Base-by-base conservation (phyloP, 768 basidiomycete species). In the Russula lepida region DNA sequence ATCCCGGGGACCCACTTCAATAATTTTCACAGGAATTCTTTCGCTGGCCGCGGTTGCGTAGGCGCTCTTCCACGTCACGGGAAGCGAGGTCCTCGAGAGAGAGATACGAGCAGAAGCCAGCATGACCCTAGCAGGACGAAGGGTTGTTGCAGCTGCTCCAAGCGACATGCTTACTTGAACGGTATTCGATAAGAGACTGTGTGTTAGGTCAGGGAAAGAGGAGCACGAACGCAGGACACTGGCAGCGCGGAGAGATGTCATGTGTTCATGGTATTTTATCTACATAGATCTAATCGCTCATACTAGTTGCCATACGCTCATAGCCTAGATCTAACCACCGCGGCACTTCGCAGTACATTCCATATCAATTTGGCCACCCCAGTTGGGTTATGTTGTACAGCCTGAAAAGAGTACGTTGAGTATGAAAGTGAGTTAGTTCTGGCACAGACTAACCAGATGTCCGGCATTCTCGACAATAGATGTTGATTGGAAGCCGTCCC, bases 1-100 rank as follows among this genome's bases (percentile, higher is more conserved):
- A 72, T 98, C 94, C 30, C 94, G 78, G 1, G 93, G 90, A 1
- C 90, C 89, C 4, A 95, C 92, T 73, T 95, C 94, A 47, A 98
- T 88, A 48, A 97, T 88, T 55, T 78, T 82, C 50, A 86, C 80
- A 28, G 30, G 70, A 69, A 46, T 59, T 25, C 48, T 54, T 43
- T 65, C 39, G n/a, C 35, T n/a, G 2, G 59, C 27, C 6, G 33
- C 48, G 27, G 65, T 66, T 27, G 59, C 12, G 41, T 64, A 66
- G n/a, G 32, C 21, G n/a, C 23, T 27, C 25, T 23, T 35, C 23
- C 25, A 32, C 23, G 9, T 28, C 3, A n/a, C 1, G 6, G 35
- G 30, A 54, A 17, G 51, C 6, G 62, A 54, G 13, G 2, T 25
- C n/a, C 25, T 19, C 6, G 52, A 43, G 28, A 33, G 8, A 25